Base-by-base conservation (phyloP, 2,329 filamentous ascomycete genomes). In the Chalaropsis thielavioides region DNA sequence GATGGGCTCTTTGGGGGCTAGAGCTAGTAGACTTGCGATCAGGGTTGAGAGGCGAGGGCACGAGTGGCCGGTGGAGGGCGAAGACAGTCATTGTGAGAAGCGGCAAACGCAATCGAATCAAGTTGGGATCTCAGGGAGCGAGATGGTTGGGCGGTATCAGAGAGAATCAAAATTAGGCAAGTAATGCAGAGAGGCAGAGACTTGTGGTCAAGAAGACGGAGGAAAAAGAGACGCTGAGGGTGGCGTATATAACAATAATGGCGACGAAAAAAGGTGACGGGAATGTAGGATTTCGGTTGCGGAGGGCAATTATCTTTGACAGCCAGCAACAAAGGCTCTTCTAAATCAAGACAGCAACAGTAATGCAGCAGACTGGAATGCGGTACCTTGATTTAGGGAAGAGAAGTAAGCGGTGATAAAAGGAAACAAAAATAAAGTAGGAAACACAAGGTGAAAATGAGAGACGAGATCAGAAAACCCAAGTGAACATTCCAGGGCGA, bases 1-100 rank as follows among this genome's bases (percentile, higher is more conserved):
- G 66, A 41, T 60, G 59, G 22, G 43, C 43, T 58, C 64, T 67
- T 27, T 22, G 63, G n/a, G 62, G 46, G 22, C 51, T 31, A 24
- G 49, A 40, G 35, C 41, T 10, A 15, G 41, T 40, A 38, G 38
- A 31, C 54, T 62, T 64, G 66, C 59, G 63, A 19, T 63, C 35
- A 3, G 66, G 66, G 61, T 67, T 67, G n/a, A 67, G 61, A 22
- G 66, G 66, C n/a, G 66, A 67, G 7, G 66, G 54, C 49, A 67
- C 61, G 10, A 62, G 40, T 19, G 66, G 66, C 46, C 66, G 58
- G 60, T 67, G 59, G 22, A 67, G 63, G 31, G 41, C 40, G 62
- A 64, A 17, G 62, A 61, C 41, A 24, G 61, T 24, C 49, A 61
- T 67, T 46, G 58, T 43, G 35, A 15, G 41, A 13, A 2, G 41